Evolutionary conservation across 805 yeast species (phyloP).

Genomic region (Wickerhamomyces xylosicus): DNA sequence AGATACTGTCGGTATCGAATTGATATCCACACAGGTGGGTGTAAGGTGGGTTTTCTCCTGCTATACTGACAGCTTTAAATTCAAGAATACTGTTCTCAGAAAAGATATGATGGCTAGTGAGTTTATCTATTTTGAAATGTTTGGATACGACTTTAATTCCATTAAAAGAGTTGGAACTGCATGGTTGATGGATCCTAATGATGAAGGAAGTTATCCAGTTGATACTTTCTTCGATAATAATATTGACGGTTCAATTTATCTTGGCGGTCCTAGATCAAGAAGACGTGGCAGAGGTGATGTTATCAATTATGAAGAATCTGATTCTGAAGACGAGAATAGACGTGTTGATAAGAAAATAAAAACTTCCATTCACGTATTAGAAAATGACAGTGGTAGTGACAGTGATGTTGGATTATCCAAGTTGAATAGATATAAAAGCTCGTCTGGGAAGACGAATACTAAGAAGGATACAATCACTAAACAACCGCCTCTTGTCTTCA

Average conservation of each 20-base stretch:
- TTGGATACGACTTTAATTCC: neutral
- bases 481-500: no score
- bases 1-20: neutral
- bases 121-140: neutral
- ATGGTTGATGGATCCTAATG: neutral
- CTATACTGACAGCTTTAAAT: neutral
- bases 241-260: neutral
- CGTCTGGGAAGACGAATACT: neutral
- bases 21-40: neutral
- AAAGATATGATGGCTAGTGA: neutral
- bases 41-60: neutral
- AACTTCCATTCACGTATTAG: no score
- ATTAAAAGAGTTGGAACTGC: neutral
- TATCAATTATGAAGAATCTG: neutral
- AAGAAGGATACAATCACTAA: no score
- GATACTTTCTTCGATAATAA: neutral
- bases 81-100: neutral
- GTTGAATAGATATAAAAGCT: neutral
- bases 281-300: neutral
- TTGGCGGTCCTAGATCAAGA: neutral
- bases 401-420: neutral
- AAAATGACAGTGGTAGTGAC: neutral
- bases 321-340: neutral
- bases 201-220: neutral
- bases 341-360: no score